Percentiles rank a stretch among this genome's conserved stretches.
These are phyloP conservation scores for Fonsecaea pugnacius DNA, from an alignment of 2,329 filamentous ascomycete genomes.

Conservation along the genomic window DNA sequence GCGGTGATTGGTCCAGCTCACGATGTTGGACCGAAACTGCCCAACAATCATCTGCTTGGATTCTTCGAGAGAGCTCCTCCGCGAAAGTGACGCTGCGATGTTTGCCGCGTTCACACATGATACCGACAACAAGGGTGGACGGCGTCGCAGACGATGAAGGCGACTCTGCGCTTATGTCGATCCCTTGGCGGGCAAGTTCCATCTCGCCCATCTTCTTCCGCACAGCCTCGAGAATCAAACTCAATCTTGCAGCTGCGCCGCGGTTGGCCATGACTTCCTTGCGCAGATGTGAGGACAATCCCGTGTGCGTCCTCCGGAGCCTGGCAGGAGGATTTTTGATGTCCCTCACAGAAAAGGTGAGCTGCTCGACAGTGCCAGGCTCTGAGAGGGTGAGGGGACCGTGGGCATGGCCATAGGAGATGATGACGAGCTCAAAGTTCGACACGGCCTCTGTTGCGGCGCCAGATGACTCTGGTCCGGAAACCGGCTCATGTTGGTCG, in stretches of 20 bases:
- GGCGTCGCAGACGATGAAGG: not conserved
- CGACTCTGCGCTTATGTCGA: not conserved
- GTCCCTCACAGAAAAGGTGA: constrained; percentile 28
- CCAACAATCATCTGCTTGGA: constrained; percentile 18
- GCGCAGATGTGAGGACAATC: constrained; percentile 25
- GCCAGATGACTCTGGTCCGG: not conserved
- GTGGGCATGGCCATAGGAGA: constrained; percentile 28
- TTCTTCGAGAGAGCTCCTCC: constrained; percentile 27
- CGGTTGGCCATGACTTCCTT: constrained; percentile 28
- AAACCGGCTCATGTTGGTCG: not conserved
- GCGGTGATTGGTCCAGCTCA: constrained; percentile 12
- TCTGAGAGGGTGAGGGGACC: constrained; percentile 18
- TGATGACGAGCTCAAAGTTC: constrained; percentile 23
- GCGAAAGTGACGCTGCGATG: constrained; percentile 26
- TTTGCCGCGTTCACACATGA: constrained; percentile 19
- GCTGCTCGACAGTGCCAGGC: constrained; percentile 16
- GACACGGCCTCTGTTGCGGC: not conserved
- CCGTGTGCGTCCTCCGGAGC: constrained; percentile 30
- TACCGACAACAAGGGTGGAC: constrained; percentile 9
- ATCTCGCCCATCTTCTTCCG: constrained; percentile 26
- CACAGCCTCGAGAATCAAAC: constrained; percentile 15
- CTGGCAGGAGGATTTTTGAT: constrained; percentile 30
- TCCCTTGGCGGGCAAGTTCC: not conserved
- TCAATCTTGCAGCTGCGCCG: constrained; percentile 11
- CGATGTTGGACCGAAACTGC: constrained; percentile 25